Percentiles rank a stretch among this genome's conserved stretches.
Evolutionary conservation across 371 early-diverging fungal genomes (phyloP).

Genomic region (Apophysomyces elegans): DNA sequence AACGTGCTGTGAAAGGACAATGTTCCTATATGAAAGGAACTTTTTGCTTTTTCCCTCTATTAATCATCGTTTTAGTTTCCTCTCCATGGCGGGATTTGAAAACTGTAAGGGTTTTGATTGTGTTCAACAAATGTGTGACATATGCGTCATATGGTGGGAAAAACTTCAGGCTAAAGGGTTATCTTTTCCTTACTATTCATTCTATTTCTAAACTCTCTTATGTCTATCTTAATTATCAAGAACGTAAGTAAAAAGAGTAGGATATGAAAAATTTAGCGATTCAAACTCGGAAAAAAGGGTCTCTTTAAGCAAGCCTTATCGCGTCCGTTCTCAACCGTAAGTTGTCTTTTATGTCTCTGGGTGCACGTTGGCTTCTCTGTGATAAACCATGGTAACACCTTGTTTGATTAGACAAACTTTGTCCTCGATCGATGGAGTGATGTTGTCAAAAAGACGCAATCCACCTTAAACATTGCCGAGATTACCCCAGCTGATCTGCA

Average conservation of each 20-base stretch:
- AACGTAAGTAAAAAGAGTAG: neutral
- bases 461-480: slow-evolving; percentile 18
- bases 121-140: neutral
- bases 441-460: slow-evolving; percentile 25
- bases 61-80: no score
- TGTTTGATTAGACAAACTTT: slow-evolving; percentile 8
- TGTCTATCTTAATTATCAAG: neutral
- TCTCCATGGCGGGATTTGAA: no score
- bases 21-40: no score
- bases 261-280: neutral
- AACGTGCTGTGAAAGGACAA: no score
- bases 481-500: slow-evolving; percentile 24
- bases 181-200: no score
- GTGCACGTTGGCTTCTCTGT: slow-evolving; percentile 4
- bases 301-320: neutral
- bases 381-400: no score
- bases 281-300: neutral
- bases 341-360: neutral
- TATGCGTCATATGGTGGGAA: neutral
- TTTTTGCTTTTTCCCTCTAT: no score
- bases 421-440: slow-evolving; percentile 32
- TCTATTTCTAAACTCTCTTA: no score
- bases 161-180: neutral
- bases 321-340: neutral
- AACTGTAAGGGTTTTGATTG: no score